phyloP scores from a whole-genome alignment of 2,329 filamentous ascomycete genomes.

The Dothiorella sarmentorum region DNA sequence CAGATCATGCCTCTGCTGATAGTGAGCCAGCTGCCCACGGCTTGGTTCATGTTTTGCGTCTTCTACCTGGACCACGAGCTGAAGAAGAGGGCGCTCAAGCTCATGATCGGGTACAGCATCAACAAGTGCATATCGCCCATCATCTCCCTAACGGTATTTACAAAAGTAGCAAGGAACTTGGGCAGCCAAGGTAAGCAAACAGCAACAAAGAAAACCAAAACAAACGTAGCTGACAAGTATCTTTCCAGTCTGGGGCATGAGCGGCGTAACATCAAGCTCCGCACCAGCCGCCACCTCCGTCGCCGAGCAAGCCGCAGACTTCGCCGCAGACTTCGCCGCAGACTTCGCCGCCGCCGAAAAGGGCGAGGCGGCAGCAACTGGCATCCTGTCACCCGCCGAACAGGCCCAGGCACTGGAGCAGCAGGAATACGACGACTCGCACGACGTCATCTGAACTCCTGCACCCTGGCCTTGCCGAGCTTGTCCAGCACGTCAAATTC shows the following conservation, averaged over 20 bases:
- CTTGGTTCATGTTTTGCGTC: conserved; percentile 24
- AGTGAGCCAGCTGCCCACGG: conserved; percentile 22
- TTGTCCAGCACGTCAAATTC: conserved; percentile 40
- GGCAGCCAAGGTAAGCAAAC: conserved; percentile 22
- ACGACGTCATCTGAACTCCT: conserved; percentile 22
- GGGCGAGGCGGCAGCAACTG: background rate
- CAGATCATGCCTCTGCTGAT: conserved; percentile 22
- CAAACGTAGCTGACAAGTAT: background rate
- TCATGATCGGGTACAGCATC: conserved; percentile 23
- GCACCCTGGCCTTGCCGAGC: conserved; percentile 34
- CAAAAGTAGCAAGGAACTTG: conserved; percentile 24
- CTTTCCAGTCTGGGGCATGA: conserved; percentile 9
- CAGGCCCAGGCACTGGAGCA: background rate
- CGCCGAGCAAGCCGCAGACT: conserved; percentile 10
- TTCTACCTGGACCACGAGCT: conserved; percentile 21
- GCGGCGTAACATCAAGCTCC: conserved; percentile 7
- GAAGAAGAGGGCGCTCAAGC: conserved; percentile 21
- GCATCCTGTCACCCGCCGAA: background rate
- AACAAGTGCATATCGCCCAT: conserved; percentile 24
- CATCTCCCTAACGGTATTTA: conserved; percentile 24
- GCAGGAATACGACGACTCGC: background rate
- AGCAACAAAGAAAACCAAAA: background rate
- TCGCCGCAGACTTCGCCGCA: background rate
- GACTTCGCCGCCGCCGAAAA: background rate
- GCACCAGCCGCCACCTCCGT: conserved; percentile 5